phyloP scores from a whole-genome alignment of 495 filamentous ascomycete genomes.

The Immersiella caudata region DNA sequence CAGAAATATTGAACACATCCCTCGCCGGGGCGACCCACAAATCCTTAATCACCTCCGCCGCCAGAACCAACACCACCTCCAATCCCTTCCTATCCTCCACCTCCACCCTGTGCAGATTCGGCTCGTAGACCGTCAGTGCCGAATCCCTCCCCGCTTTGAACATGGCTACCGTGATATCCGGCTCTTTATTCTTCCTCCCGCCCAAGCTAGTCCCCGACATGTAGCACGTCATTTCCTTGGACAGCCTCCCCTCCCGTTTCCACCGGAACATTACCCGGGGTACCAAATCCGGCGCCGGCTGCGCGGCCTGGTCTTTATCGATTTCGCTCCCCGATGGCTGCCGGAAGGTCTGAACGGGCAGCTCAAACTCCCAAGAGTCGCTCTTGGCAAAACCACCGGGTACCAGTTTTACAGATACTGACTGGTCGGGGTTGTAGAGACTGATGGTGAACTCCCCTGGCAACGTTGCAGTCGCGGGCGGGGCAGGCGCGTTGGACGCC shows the following conservation, averaged over 20 bases:
- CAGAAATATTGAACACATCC: slow-evolving; percentile 79
- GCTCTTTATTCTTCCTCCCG: slow-evolving; percentile 78
- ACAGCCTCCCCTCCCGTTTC: slow-evolving; percentile 87
- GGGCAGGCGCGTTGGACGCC: background rate
- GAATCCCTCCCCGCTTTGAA: slow-evolving; percentile 60
- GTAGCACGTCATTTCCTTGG: slow-evolving; percentile 76
- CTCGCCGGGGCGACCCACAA: slow-evolving; percentile 71
- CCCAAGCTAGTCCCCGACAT: slow-evolving; percentile 75
- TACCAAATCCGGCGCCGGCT: slow-evolving; percentile 65
- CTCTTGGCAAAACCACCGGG: slow-evolving; percentile 75
- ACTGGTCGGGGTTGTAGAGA: slow-evolving; percentile 93
- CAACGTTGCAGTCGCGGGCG: slow-evolving; percentile 65
- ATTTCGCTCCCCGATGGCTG: slow-evolving; percentile 74
- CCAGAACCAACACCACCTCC: slow-evolving; percentile 83
- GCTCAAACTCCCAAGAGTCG: slow-evolving; percentile 86
- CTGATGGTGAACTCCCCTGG: slow-evolving; percentile 80
- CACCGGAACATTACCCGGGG: slow-evolving; percentile 86
- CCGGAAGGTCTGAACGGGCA: slow-evolving; percentile 84
- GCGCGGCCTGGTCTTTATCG: slow-evolving; percentile 68
- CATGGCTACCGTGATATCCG: slow-evolving; percentile 88
- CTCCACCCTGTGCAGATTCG: slow-evolving; percentile 86
- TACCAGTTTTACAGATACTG: slow-evolving; percentile 69
- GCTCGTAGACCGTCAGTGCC: slow-evolving; percentile 81
- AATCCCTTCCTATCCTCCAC: slow-evolving; percentile 94
- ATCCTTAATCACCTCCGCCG: slow-evolving; percentile 83